Evolutionary conservation across 2,329 filamentous ascomycete species (phyloP).

Genomic region (Claviceps paspali): DNA sequence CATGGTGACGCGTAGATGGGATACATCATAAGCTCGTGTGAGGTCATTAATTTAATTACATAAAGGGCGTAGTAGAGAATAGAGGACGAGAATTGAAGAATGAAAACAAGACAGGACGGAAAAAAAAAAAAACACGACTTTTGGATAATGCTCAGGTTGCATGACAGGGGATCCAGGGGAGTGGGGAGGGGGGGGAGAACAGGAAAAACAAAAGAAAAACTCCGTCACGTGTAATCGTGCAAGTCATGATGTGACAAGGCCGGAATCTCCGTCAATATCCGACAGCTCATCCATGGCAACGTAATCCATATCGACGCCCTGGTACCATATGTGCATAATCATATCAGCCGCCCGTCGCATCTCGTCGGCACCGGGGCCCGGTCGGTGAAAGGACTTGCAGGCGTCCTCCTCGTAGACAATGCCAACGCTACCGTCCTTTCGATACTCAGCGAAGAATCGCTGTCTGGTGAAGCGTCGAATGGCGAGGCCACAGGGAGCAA

Average conservation of each 20-base stretch:
- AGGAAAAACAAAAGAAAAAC: not conserved
- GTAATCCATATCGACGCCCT: conserved; percentile 6
- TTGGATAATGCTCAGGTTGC: too few species aligned
- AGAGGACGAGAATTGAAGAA: too few species aligned
- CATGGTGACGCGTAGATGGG: too few species aligned
- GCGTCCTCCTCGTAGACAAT: conserved; percentile 6
- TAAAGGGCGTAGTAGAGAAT: too few species aligned
- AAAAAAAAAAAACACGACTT: too few species aligned
- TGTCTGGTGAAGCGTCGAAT: conserved; percentile 3
- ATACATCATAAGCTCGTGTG: too few species aligned
- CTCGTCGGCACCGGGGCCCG: conserved; percentile 1
- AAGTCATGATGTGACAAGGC: not conserved
- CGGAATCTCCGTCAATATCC: not conserved
- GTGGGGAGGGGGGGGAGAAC: too few species aligned
- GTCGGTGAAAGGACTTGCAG: conserved; percentile 1
- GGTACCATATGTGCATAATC: conserved; percentile 6
- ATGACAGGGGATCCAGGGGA: too few species aligned
- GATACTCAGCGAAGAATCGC: conserved; percentile 3
- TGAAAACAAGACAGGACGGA: too few species aligned
- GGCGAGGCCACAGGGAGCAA: not conserved
- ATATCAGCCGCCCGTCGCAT: conserved; percentile 2
- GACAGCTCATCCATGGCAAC: not conserved
- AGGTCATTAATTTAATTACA: too few species aligned
- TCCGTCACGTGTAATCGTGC: not conserved
- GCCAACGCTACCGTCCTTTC: conserved; percentile 5